Conservation (phyloP, 2,329 filamentous ascomycete species). For the Epichloe sibirici region DNA sequence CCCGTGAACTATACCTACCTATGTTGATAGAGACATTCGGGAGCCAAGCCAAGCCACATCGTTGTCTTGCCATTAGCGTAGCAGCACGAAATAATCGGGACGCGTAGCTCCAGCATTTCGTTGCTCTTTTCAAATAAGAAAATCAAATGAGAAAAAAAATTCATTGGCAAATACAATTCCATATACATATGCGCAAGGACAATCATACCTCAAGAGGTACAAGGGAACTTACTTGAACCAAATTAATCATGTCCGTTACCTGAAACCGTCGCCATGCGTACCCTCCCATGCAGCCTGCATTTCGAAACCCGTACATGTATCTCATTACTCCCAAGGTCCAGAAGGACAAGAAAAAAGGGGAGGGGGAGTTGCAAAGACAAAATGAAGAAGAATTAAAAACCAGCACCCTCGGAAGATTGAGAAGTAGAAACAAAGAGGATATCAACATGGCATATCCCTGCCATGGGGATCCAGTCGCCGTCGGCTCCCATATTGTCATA, state of each 20-base stretch:
- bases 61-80: too few relatives aligned
- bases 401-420: too few relatives aligned
- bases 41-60: too few relatives aligned
- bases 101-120: too few relatives aligned
- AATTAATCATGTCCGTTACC: neutral
- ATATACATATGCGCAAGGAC: neutral
- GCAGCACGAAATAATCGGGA: too few relatives aligned
- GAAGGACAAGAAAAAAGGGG: neutral
- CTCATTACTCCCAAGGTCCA: neutral
- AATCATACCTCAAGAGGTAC: neutral
- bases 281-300: neutral
- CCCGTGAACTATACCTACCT: slow-evolving; percentile 12
- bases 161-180: neutral
- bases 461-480: neutral
- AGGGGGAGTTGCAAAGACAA: neutral
- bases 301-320: neutral
- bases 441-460: neutral
- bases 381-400: neutral
- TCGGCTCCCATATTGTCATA: neutral
- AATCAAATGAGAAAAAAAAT: neutral
- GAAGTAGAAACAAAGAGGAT: too few relatives aligned
- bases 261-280: neutral
- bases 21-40: too few relatives aligned
- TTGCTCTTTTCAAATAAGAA: too few relatives aligned
- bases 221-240: neutral